phyloP scores from a whole-genome alignment of 225 moss, liverwort and hornwort species.

The Sphagnum contortum region DNA sequence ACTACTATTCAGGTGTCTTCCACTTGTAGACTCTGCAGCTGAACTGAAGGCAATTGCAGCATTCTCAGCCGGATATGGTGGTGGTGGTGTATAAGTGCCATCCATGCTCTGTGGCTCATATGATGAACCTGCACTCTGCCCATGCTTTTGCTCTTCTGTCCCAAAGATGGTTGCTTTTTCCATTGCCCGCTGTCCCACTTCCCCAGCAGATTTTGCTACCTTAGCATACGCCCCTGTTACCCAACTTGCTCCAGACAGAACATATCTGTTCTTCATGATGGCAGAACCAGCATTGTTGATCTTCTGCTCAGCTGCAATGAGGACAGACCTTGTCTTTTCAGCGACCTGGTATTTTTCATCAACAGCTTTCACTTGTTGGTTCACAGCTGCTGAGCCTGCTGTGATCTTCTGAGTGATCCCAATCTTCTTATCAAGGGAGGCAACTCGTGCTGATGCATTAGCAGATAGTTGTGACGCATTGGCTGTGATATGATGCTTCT shows the following conservation, averaged over 20 bases:
- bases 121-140: conserved; percentile 5
- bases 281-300: conserved; percentile 79
- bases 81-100: conserved; percentile 20
- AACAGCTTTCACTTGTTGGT: conserved; percentile 80
- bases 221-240: conserved; percentile 68
- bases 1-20: conserved; percentile 42
- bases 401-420: conserved; percentile 72
- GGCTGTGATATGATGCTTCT: conserved; percentile 83
- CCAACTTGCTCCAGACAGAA: conserved; percentile 81
- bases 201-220: conserved; percentile 73
- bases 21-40: conserved; percentile 43
- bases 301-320: conserved; percentile 80
- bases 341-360: conserved; percentile 92
- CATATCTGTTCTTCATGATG: conserved; percentile 74
- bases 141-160: conserved; percentile 25
- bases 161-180: conserved; percentile 60
- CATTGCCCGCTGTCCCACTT: conserved; percentile 72
- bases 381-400: conserved; percentile 73
- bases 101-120: conserved; percentile 17
- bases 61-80: conserved; percentile 41
- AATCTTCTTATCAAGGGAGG: conserved; percentile 63
- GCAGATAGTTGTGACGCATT: conserved; percentile 62
- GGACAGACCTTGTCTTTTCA: conserved; percentile 72
- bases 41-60: conserved; percentile 56
- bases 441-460: conserved; percentile 47